These are phyloP conservation scores for Eimeria acervulina DNA, from an alignment of 169 alveolate genomes.

Conservation along the genomic window DNA sequence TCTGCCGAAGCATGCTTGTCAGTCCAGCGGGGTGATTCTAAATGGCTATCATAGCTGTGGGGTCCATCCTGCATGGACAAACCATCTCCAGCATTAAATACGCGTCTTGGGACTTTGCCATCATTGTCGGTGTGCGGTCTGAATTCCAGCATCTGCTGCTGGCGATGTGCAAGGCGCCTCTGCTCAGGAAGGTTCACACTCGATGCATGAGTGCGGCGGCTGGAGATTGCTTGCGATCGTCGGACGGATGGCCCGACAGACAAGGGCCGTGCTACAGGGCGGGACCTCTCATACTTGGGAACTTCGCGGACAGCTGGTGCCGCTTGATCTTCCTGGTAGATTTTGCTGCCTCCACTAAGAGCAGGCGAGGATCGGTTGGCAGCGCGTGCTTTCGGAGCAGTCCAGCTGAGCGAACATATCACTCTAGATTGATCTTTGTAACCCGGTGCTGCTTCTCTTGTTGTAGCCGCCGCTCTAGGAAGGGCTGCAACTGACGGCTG, in stretches of 20 bases:
- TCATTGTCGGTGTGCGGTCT: not conserved
- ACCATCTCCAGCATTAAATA: not conserved
- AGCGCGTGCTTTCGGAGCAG: not conserved
- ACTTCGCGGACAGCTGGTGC: not conserved
- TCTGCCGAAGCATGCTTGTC: not conserved
- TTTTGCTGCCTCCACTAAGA: slow-evolving; percentile 4
- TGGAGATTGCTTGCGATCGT: not conserved
- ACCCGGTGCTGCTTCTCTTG: not conserved
- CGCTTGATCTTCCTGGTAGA: not conserved
- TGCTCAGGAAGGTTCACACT: slow-evolving; percentile 45
- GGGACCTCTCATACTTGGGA: not conserved
- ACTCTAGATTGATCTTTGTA: not conserved
- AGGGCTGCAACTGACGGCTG: not conserved
- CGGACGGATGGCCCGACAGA: slow-evolving; percentile 46
- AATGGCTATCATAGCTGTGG: not conserved
- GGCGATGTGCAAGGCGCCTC: slow-evolving; percentile 40
- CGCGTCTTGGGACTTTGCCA: not conserved
- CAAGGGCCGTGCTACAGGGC: not conserved
- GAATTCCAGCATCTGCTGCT: not conserved
- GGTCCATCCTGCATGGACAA: not conserved
- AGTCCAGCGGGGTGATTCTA: not conserved
- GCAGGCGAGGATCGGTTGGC: not conserved
- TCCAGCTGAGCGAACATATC: not conserved
- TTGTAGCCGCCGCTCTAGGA: not conserved
- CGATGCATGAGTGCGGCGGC: not conserved